These are phyloP conservation scores for Diospyros lotus DNA, from an alignment of 148 eudicot species.

Conservation along the genomic window DNA sequence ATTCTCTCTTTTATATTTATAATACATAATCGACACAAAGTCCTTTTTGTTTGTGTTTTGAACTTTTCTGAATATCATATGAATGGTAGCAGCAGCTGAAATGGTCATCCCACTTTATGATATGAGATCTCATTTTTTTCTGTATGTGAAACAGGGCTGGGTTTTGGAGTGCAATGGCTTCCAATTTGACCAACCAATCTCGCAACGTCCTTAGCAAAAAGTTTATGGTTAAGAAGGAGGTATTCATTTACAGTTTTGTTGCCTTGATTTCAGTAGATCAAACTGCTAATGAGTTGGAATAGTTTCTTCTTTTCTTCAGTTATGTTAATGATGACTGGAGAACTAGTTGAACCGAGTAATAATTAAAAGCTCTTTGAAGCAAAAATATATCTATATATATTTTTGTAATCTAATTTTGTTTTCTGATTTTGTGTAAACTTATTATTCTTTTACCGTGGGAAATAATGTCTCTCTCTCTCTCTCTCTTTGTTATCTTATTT, in stretches of 20 bases:
- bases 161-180: constrained; percentile 98
- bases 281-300: not conserved
- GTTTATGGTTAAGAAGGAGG: constrained; percentile 94
- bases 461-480: not conserved
- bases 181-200: constrained; percentile 80
- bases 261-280: not conserved
- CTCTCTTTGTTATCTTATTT: not conserved
- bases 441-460: not conserved
- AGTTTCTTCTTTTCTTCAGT: not conserved
- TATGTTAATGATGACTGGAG: not conserved
- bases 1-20: no score
- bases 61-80: not conserved
- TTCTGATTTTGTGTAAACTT: not conserved
- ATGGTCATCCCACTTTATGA: constrained; percentile 2
- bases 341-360: not conserved
- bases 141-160: constrained; percentile 65
- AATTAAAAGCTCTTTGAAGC: no score
- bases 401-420: not conserved
- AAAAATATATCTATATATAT: no score
- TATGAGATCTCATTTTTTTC: constrained; percentile 8
- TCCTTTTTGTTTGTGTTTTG: not conserved
- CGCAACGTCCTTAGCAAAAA: constrained; percentile 96
- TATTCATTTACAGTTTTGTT: constrained; percentile 13
- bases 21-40: no score
- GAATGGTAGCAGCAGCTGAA: not conserved